Conservation (phyloP, 1,284 basidiomycete species). For the Rhodotorula sp. region DNA sequence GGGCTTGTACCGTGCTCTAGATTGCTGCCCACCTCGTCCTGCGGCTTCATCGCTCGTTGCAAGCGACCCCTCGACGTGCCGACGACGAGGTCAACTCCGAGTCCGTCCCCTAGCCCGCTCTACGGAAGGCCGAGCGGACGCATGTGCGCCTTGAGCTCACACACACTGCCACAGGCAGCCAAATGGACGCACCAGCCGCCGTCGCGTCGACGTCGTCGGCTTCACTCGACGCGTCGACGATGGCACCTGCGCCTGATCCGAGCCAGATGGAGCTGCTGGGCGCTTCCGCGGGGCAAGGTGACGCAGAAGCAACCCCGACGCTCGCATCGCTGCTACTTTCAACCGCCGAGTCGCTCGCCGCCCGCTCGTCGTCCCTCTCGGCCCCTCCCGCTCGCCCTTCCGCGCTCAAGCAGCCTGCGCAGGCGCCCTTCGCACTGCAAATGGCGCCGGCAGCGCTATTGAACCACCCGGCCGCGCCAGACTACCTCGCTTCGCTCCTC, state of each 20-base stretch:
- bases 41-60: too few species aligned
- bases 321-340: constrained; percentile 34
- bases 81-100: too few species aligned
- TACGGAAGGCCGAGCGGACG: too few species aligned
- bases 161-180: not conserved
- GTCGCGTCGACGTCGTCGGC: constrained; percentile 11
- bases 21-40: too few species aligned
- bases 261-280: not conserved
- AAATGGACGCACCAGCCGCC: not conserved
- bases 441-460: constrained; percentile 15
- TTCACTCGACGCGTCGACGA: constrained; percentile 10
- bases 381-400: not conserved
- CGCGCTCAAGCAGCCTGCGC: not conserved
- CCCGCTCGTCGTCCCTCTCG: constrained; percentile 6
- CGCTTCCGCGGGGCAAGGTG: not conserved
- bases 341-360: constrained; percentile 30
- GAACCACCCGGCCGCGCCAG: constrained; percentile 11
- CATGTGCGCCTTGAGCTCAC: too few species aligned
- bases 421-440: not conserved
- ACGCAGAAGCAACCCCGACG: constrained; percentile 22
- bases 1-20: too few species aligned
- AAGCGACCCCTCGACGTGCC: too few species aligned
- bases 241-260: not conserved
- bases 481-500: constrained; percentile 38
- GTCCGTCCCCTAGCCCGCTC: too few species aligned